These are phyloP conservation scores for Guadua angustifolia DNA, from an alignment of 176 grass and related monocot species.

Conservation along the genomic window DNA sequence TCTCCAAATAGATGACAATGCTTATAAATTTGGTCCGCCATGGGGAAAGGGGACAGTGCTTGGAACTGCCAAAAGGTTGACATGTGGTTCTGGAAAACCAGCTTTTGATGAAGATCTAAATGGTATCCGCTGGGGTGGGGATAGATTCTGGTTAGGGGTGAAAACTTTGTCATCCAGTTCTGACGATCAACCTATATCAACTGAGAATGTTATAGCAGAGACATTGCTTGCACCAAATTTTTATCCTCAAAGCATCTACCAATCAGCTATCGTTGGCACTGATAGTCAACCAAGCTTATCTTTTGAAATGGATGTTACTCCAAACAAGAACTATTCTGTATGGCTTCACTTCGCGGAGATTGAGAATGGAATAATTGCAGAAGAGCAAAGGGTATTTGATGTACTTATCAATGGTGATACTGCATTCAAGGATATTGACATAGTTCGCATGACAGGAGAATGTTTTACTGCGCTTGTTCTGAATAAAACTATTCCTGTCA, in stretches of 20 bases:
- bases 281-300: conserved; percentile 69
- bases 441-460: conserved; percentile 76
- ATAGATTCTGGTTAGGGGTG: conserved; percentile 82
- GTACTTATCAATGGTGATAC: conserved; percentile 84
- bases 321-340: conserved; percentile 95
- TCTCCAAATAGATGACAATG: conserved; percentile 83
- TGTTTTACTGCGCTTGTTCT: conserved; percentile 87
- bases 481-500: conserved; percentile 78
- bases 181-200: conserved; percentile 76
- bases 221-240: conserved; percentile 79
- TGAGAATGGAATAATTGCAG: conserved; percentile 65
- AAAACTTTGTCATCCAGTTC: conserved; percentile 70
- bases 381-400: conserved; percentile 86
- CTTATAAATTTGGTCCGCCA: conserved; percentile 68
- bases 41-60: conserved; percentile 67
- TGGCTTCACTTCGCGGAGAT: conserved; percentile 99
- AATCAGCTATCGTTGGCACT: conserved; percentile 80
- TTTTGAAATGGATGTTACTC: conserved; percentile 90
- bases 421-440: conserved; percentile 77
- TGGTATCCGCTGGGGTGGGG: conserved; percentile 75
- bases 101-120: conserved; percentile 92
- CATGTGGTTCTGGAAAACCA: conserved; percentile 80
- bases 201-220: conserved; percentile 85
- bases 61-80: conserved; percentile 84
- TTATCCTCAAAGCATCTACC: conserved; percentile 81